These are phyloP conservation scores for Tylopilus sp. DNA, from an alignment of 1,284 basidiomycete genomes.

Conservation along the genomic window DNA sequence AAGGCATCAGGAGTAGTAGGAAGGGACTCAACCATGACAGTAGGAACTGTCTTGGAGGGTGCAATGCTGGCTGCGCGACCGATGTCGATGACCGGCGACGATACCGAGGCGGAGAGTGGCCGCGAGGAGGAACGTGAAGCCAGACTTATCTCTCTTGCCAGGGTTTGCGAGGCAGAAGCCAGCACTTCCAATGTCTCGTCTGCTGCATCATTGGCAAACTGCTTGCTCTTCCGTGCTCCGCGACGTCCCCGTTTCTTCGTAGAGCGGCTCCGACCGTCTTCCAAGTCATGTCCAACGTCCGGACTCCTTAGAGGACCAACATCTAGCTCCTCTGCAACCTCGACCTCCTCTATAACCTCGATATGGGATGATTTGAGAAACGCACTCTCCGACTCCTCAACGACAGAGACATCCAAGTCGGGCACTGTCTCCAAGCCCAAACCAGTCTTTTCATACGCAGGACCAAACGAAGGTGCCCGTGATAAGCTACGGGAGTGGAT, in stretches of 20 bases:
- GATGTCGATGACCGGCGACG: conserved; percentile 24
- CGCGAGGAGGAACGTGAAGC: conserved; percentile 36
- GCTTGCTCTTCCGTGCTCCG: conserved; percentile 68
- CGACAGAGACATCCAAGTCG: conserved; percentile 23
- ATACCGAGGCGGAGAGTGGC: conserved; percentile 4
- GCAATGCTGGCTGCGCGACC: conserved; percentile 24
- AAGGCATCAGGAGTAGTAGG: conserved; percentile 5
- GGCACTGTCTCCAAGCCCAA: conserved; percentile 27
- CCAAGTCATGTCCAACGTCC: conserved; percentile 35
- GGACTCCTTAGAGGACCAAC: conserved; percentile 23
- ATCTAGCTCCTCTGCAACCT: conserved; percentile 40
- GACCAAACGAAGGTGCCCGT: conserved; percentile 56
- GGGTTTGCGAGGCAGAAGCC: conserved; percentile 74
- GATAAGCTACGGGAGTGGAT: conserved; percentile 52
- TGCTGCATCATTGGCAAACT: conserved; percentile 19
- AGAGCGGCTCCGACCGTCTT: conserved; percentile 45
- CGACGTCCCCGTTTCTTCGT: conserved; percentile 75
- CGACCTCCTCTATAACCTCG: conserved; percentile 31
- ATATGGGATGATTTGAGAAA: conserved; percentile 21
- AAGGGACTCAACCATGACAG: conserved; percentile 10
- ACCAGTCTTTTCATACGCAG: conserved; percentile 46
- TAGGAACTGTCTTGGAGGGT: conserved; percentile 19
- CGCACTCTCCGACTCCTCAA: conserved; percentile 19
- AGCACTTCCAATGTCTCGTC: conserved; percentile 65
- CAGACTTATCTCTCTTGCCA: conserved; percentile 79